Conservation (phyloP, 179 eudicot species). For the Camellia oleifera region DNA sequence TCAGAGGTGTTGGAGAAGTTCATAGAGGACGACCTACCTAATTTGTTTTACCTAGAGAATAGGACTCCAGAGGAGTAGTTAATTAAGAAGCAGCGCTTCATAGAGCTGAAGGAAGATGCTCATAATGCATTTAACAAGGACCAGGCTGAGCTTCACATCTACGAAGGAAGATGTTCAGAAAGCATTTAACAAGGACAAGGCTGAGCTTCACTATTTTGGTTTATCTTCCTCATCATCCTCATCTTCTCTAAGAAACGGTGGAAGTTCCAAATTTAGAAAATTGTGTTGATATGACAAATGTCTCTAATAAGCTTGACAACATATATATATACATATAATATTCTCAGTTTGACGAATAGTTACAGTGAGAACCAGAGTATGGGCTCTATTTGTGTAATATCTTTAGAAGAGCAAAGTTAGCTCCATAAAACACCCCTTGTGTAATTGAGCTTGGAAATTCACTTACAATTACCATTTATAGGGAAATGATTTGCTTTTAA, state of each 20-base stretch:
- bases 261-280: conserved; percentile 24
- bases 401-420: background rate
- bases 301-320: too few relatives aligned
- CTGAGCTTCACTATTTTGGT: conserved; percentile 32
- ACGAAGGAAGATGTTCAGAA: background rate
- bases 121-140: background rate
- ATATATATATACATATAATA: too few relatives aligned
- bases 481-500: too few relatives aligned
- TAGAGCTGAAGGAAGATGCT: conserved; percentile 48
- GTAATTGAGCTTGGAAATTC: too few relatives aligned
- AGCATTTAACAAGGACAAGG: conserved; percentile 54
- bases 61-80: conserved; percentile 46
- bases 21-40: conserved; percentile 43
- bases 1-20: conserved; percentile 48
- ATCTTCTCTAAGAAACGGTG: conserved; percentile 12
- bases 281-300: background rate
- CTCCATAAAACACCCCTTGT: background rate
- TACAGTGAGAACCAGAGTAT: background rate
- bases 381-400: background rate
- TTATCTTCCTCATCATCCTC: conserved; percentile 34
- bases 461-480: too few relatives aligned
- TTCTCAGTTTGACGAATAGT: background rate
- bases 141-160: too few relatives aligned
- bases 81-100: conserved; percentile 31
- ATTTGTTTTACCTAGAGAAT: conserved; percentile 34